A percentile compares a stretch with the other conserved stretches of the same genome.
These are phyloP conservation scores for Arctostaphylos glauca DNA, from an alignment of 148 eudicot genomes.

Conservation along the genomic window DNA sequence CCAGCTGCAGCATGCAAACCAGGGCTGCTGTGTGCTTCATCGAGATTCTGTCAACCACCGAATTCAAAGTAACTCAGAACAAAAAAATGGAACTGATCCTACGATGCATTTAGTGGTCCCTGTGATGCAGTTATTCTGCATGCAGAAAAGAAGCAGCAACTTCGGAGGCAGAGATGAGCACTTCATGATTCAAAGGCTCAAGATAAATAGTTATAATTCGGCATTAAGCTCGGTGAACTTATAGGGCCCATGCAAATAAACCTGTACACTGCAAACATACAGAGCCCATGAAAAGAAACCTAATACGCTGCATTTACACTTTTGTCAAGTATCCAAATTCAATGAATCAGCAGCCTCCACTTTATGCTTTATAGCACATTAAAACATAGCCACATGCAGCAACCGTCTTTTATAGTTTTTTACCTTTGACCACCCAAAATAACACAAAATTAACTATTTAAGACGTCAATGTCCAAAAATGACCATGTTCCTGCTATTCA, in stretches of 20 bases:
- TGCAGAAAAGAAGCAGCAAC: not conserved
- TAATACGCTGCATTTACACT: not conserved
- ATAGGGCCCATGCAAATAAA: not conserved
- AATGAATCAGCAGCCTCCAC: not conserved
- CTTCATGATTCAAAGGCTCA: not conserved
- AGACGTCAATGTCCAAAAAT: not conserved
- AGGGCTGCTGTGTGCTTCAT: constrained; percentile 96
- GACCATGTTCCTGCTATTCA: not conserved
- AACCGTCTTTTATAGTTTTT: not conserved
- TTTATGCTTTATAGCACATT: not conserved
- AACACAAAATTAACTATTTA: not conserved
- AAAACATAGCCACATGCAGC: not conserved
- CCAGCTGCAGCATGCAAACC: constrained; percentile 99
- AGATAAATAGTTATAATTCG: not conserved
- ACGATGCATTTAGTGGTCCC: not conserved
- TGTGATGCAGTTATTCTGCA: not conserved
- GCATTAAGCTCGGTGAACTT: not conserved
- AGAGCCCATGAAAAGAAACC: not conserved
- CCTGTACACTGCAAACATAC: not conserved
- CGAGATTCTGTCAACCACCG: constrained; percentile 62
- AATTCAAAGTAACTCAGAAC: constrained; percentile 11
- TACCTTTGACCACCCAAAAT: constrained; percentile 8
- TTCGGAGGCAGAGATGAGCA: not conserved
- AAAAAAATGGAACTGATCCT: not conserved
- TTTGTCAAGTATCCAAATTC: not conserved